Evolutionary conservation across 352 stramenopile genomes (phyloP).

Genomic region (Peronospora destructor): DNA sequence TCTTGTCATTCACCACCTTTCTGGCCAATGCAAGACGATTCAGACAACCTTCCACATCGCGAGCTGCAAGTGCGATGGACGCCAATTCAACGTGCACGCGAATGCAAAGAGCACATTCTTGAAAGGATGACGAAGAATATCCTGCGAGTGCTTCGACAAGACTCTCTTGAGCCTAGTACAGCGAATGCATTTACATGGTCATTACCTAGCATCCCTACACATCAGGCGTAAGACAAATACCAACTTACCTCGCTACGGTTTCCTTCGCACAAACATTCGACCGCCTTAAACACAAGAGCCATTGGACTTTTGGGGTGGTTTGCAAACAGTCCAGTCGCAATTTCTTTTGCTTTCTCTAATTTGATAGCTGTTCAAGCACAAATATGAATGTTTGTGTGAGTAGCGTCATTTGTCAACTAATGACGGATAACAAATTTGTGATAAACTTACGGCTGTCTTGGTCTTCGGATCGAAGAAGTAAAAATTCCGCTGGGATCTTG

Average conservation of each 20-base stretch:
- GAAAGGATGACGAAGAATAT: constrained; percentile 57
- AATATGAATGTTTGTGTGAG: neutral
- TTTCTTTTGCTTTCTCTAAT: constrained; percentile 20
- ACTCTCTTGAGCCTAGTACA: constrained; percentile 32
- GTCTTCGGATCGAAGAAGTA: constrained; percentile 72
- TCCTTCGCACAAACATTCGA: constrained; percentile 21
- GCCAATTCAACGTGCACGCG: constrained; percentile 50
- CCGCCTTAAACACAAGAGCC: constrained; percentile 39
- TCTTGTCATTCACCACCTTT: constrained; percentile 42
- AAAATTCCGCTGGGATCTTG: constrained; percentile 55
- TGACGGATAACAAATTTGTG: neutral
- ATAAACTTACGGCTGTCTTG: constrained; percentile 52
- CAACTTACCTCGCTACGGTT: constrained; percentile 28
- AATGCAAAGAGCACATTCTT: constrained; percentile 55
- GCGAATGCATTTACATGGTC: neutral
- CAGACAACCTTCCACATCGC: constrained; percentile 59
- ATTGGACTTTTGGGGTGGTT: constrained; percentile 44
- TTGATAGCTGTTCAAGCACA: constrained; percentile 31
- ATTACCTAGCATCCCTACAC: neutral
- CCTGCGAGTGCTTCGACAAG: constrained; percentile 55
- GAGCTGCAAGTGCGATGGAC: constrained; percentile 30
- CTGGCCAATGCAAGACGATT: constrained; percentile 40
- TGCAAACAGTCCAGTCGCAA: constrained; percentile 23
- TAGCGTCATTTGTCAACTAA: neutral
- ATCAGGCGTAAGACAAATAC: neutral